These are phyloP conservation scores for Suillus bovinus DNA, from an alignment of 768 basidiomycete genomes.

Conservation along the genomic window DNA sequence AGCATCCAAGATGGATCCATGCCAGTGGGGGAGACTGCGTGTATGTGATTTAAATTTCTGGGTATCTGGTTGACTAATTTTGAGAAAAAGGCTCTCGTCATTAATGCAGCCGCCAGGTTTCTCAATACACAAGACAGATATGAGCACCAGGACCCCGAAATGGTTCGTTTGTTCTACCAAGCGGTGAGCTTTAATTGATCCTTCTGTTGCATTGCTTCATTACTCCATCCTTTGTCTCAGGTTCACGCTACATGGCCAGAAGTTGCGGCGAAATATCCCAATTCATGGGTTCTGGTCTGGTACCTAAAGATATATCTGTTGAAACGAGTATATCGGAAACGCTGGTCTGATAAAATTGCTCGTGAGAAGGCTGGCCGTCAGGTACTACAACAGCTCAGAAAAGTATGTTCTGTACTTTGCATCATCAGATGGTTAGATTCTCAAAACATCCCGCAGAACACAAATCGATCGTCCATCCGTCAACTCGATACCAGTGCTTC, in stretches of 20 bases:
- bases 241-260: not conserved
- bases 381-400: not conserved
- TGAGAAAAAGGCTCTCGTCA: not conserved
- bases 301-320: conserved; percentile 2
- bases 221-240: not conserved
- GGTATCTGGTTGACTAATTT: not conserved
- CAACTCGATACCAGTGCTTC: not conserved
- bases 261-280: not conserved
- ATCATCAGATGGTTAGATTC: not conserved
- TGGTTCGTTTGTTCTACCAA: conserved; percentile 1
- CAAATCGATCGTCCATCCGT: not conserved
- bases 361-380: not conserved
- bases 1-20: not conserved
- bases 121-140: not conserved
- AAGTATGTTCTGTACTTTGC: not conserved
- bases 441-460: not conserved
- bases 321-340: conserved; percentile 4
- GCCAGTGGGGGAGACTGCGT: not conserved
- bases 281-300: conserved; percentile 3
- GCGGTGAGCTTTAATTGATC: not conserved
- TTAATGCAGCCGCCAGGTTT: not conserved
- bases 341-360: not conserved
- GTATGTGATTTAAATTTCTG: not conserved
- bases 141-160: conserved; percentile 2
- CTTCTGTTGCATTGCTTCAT: not conserved